Conservation (phyloP, 73 alveolate genomes). For the Paraurostyla sp. region DNA sequence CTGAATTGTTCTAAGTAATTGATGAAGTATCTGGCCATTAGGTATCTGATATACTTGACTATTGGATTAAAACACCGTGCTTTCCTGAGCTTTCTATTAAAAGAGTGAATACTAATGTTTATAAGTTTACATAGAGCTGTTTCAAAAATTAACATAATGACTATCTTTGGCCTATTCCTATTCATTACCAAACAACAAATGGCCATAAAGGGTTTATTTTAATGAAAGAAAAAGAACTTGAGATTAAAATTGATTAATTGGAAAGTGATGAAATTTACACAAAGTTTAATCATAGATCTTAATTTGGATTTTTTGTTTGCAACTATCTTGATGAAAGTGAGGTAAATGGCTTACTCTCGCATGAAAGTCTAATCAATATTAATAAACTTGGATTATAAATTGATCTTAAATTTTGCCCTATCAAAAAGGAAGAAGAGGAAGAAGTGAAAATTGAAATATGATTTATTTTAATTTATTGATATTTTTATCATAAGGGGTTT, state of each 20-base stretch:
- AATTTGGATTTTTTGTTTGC: slow-evolving; percentile 1
- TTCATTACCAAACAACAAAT: slow-evolving; percentile 26
- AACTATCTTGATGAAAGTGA: not conserved
- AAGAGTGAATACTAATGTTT: not conserved
- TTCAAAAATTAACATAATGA: not conserved
- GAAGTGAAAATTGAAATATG: too few species aligned
- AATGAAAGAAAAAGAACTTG: not conserved
- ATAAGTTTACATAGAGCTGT: not conserved
- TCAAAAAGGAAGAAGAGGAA: too few species aligned
- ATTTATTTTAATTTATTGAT: too few species aligned
- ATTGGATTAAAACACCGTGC: slow-evolving; percentile 56
- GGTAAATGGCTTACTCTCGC: not conserved
- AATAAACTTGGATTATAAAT: too few species aligned
- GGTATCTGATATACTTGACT: slow-evolving; percentile 58
- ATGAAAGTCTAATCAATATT: too few species aligned
- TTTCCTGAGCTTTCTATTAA: slow-evolving; percentile 21
- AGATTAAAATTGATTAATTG: not conserved
- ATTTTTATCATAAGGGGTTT: too few species aligned
- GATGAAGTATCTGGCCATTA: slow-evolving; percentile 75
- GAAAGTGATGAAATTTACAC: not conserved
- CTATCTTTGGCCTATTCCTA: slow-evolving; percentile 51
- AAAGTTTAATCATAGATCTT: slow-evolving; percentile 3
- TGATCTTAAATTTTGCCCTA: too few species aligned
- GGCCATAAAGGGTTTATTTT: not conserved
- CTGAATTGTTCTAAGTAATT: slow-evolving; percentile 82